phyloP scores from a whole-genome alignment of 768 basidiomycete species.

The Suillus subaureus region DNA sequence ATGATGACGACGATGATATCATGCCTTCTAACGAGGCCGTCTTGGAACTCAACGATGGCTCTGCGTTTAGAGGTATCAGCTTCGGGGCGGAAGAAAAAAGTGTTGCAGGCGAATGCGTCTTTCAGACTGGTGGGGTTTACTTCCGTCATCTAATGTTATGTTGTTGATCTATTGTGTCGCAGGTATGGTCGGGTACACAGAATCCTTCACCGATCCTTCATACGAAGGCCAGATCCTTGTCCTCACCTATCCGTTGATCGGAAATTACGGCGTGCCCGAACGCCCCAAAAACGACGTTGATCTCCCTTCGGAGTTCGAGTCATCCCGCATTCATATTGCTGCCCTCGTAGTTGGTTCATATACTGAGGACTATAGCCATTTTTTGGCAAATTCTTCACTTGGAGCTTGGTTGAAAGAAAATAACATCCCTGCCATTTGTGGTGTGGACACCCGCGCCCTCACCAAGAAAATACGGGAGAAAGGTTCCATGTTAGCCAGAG shows the following conservation, averaged over 20 bases:
- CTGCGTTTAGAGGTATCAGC: conserved; percentile 84
- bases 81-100: conserved; percentile 94
- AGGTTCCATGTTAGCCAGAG: conserved; percentile 87
- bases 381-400: conserved; percentile 85
- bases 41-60: conserved; percentile 88
- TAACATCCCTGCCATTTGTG: conserved; percentile 90
- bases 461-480: conserved; percentile 96
- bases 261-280: conserved; percentile 95
- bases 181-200: conserved; percentile 99
- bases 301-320: conserved; percentile 85
- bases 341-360: conserved; percentile 93
- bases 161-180: conserved; percentile 21
- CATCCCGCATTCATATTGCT: conserved; percentile 90
- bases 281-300: conserved; percentile 52
- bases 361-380: conserved; percentile 93
- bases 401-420: conserved; percentile 95
- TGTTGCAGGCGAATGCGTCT: conserved; percentile 97
- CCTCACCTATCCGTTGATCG: conserved; percentile 94
- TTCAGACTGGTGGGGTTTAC: conserved; percentile 86
- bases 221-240: conserved; percentile 98
- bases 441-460: conserved; percentile 94
- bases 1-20: conserved; percentile 21
- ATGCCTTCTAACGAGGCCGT: conserved; percentile 55
- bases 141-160: conserved; percentile 13
- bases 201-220: conserved; percentile 97